Conservation (phyloP, 2,329 filamentous ascomycete species). For the Penicillium brasilianum region DNA sequence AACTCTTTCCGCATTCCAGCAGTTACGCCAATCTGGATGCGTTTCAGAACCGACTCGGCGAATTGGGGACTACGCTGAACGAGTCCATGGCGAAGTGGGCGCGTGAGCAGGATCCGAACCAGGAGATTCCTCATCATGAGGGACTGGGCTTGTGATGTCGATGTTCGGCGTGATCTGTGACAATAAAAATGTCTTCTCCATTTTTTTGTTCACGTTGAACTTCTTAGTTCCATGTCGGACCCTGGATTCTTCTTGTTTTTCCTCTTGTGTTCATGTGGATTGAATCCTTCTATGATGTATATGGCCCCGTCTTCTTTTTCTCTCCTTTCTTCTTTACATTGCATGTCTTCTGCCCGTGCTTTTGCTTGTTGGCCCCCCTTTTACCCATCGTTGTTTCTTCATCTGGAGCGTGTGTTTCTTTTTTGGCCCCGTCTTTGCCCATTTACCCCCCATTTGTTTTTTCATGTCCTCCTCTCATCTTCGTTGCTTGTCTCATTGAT, state of each 20-base stretch:
- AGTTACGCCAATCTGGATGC: conserved; percentile 32
- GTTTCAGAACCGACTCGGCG: conserved; percentile 28
- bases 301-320: conserved; percentile 9
- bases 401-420: conserved; percentile 7
- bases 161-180: not conserved
- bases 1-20: conserved; percentile 16
- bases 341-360: not conserved
- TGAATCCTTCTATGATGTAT: conserved; percentile 8
- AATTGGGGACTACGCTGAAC: conserved; percentile 25
- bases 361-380: conserved; percentile 1
- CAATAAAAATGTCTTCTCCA: not conserved
- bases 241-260: not conserved
- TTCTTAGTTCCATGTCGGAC: conserved; percentile 4
- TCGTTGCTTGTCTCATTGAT: not conserved
- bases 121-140: conserved; percentile 29
- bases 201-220: not conserved
- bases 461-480: not conserved
- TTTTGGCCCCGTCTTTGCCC: not conserved
- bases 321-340: not conserved
- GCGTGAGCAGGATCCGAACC: conserved; percentile 29
- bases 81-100: conserved; percentile 32
- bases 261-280: not conserved
- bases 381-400: not conserved
- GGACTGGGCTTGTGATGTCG: conserved; percentile 28
- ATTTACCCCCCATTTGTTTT: not conserved